Percentiles rank a stretch among this genome's conserved stretches.
phyloP scores from a whole-genome alignment of 176 grass and related monocot species.

The Themeda triandra region DNA sequence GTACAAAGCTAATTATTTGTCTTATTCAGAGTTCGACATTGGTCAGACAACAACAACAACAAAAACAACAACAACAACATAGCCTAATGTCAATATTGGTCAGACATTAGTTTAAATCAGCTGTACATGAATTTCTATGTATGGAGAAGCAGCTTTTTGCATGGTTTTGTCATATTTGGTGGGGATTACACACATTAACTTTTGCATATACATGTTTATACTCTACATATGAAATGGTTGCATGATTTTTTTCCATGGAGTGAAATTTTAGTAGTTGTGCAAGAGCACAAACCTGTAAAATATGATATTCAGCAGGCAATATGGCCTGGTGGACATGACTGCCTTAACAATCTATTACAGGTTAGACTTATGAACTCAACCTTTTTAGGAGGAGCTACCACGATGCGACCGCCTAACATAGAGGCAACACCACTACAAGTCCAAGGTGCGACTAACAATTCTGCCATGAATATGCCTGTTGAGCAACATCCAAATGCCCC shows the following conservation, averaged over 20 bases:
- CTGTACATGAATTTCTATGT: too few species aligned
- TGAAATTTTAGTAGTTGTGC: constrained; percentile 33
- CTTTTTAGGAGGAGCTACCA: constrained; percentile 46
- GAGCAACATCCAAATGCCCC: too few species aligned
- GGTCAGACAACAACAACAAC: too few species aligned
- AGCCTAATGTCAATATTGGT: too few species aligned
- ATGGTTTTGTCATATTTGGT: background rate
- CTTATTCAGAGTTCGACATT: background rate
- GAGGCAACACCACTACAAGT: constrained; percentile 63
- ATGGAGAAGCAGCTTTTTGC: too few species aligned
- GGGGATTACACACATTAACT: background rate
- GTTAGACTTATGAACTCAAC: constrained; percentile 49
- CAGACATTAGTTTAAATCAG: background rate
- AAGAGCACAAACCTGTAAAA: constrained; percentile 71
- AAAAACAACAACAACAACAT: too few species aligned
- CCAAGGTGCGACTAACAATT: constrained; percentile 55
- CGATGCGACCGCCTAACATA: constrained; percentile 55
- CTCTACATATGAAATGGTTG: background rate
- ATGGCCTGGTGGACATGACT: constrained; percentile 63
- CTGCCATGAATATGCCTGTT: constrained; percentile 43
- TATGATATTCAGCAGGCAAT: constrained; percentile 20
- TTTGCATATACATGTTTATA: background rate
- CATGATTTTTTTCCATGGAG: background rate
- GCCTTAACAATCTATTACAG: constrained; percentile 68
- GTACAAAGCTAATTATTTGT: background rate